phyloP scores from a whole-genome alignment of 1,284 basidiomycete genomes.

The Bondarzewia mesenterica region DNA sequence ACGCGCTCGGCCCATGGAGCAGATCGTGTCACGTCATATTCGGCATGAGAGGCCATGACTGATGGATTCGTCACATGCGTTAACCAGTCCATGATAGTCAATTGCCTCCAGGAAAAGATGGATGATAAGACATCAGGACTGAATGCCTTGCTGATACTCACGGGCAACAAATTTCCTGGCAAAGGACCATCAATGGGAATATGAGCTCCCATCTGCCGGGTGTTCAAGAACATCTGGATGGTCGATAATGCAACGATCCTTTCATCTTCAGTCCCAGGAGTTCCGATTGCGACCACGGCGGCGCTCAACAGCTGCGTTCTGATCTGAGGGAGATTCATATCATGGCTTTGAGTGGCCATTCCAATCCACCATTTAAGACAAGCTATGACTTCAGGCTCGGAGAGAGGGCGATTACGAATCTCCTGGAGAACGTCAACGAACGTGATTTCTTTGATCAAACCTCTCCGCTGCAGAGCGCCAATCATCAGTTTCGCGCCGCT shows the following conservation, averaged over 20 bases:
- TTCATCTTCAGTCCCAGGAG: constrained; percentile 25
- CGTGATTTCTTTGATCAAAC: constrained; percentile 75
- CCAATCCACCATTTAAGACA: constrained; percentile 89
- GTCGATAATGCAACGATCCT: constrained; percentile 63
- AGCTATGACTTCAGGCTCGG: constrained; percentile 68
- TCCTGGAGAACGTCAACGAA: constrained; percentile 85
- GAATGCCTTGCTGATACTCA: constrained; percentile 60
- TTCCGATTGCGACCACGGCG: constrained; percentile 47
- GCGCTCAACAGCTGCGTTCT: constrained; percentile 63
- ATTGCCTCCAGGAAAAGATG: constrained; percentile 77
- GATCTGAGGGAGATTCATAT: constrained; percentile 31
- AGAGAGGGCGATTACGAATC: constrained; percentile 66
- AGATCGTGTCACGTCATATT: constrained; percentile 64
- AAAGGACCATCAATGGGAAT: constrained; percentile 83
- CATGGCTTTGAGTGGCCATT: constrained; percentile 41
- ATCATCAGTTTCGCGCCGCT: constrained; percentile 62
- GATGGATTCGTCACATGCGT: constrained; percentile 52
- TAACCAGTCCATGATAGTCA: constrained; percentile 76
- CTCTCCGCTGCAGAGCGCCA: constrained; percentile 53
- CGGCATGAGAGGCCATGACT: constrained; percentile 33
- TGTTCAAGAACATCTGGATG: constrained; percentile 73
- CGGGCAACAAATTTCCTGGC: constrained; percentile 72
- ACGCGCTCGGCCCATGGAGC: constrained; percentile 81
- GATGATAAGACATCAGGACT: constrained; percentile 44
- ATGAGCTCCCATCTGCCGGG: constrained; percentile 42